Evolutionary conservation across 2,329 filamentous ascomycete species (phyloP), one percentile per base, ranked within the genome.

Genomic region (Escovopsis sp.): DNA sequence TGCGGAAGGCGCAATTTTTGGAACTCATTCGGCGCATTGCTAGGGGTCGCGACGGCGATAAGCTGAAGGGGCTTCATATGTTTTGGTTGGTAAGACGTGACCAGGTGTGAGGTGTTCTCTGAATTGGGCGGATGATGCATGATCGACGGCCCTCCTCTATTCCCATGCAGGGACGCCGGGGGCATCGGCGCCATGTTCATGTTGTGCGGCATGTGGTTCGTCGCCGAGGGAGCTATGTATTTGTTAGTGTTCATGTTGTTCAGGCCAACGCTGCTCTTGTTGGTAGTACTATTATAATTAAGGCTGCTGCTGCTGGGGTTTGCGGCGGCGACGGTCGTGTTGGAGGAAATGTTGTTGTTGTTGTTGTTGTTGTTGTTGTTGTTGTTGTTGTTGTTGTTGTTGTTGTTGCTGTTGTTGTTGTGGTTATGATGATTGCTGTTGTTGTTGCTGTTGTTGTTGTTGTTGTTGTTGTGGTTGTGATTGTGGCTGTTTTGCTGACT

Each of bases 1-100:
- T 60, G 56, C 18, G 71, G 50, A 69, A 72, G 43, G 67, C 69
- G 59, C 5, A 51, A 48, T 43, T 55, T 59, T 4, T 53, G 56
- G 19, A 85, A 89, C 50, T 80, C 74, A 30, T 70, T 68, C 2
- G 83, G 78, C 43, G 83, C 81, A 59, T 82, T 88, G 33, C 75
- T 76, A 0, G 85, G 85, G 0, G 85, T 88, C 11, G 77, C 70
- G 18, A 88, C 81, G 8, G 81, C 79, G 43, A 83, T 80, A 38
- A 91, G 70, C 12, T 76, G 75, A 12, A 86, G 65, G 4, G 67
- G 80, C 65, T 59, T 80, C 64, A 50, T 71, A 62, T 51, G 73
- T 61, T 51, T 77, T 6, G 82, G 83, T 50, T 88, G 81, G 51
- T 85, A 88, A 18, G 72, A 73, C 12, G 80, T 72, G 33, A 84